phyloP scores from a whole-genome alignment of 2,329 filamentous ascomycete genomes.

The Epichloe amarillans region DNA sequence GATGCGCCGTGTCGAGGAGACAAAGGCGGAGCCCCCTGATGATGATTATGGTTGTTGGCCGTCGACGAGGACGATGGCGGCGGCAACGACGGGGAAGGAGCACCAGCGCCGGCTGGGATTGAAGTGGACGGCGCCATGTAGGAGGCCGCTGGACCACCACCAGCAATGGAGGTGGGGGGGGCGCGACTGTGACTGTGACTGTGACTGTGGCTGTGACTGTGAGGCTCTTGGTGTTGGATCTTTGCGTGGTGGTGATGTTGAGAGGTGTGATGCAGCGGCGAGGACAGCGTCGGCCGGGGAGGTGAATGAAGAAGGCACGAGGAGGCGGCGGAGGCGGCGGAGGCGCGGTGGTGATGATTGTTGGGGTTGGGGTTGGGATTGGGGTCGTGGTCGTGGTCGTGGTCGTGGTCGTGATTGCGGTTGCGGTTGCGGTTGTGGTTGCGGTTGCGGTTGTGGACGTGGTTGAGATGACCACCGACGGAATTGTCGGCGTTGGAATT shows the following conservation, averaged over 20 bases:
- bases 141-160: conserved; percentile 4
- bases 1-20: conserved; percentile 31
- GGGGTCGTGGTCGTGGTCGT: conserved; percentile 6
- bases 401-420: conserved; percentile 8
- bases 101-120: conserved; percentile 15
- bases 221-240: conserved; percentile 4
- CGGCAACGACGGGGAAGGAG: conserved; percentile 19
- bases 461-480: conserved; percentile 14
- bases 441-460: conserved; percentile 12
- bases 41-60: conserved; percentile 10
- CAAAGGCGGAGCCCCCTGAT: conserved; percentile 17
- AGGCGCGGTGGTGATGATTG: conserved; percentile 14
- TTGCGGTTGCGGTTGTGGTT: conserved; percentile 2
- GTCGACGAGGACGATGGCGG: conserved; percentile 14
- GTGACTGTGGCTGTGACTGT: conserved; percentile 14
- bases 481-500: conserved; percentile 16
- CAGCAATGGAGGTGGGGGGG: background rate
- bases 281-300: conserved; percentile 13
- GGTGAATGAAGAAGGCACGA: conserved; percentile 20
- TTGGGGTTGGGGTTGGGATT: conserved; percentile 13
- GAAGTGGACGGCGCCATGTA: conserved; percentile 22
- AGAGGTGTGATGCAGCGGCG: conserved; percentile 2
- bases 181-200: conserved; percentile 13
- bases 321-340: conserved; percentile 11
- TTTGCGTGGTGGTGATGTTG: conserved; percentile 4